Percentiles rank a stretch among this genome's conserved stretches.
Conservation (phyloP, 805 yeast genomes). For the Soucietia sequanensis region DNA sequence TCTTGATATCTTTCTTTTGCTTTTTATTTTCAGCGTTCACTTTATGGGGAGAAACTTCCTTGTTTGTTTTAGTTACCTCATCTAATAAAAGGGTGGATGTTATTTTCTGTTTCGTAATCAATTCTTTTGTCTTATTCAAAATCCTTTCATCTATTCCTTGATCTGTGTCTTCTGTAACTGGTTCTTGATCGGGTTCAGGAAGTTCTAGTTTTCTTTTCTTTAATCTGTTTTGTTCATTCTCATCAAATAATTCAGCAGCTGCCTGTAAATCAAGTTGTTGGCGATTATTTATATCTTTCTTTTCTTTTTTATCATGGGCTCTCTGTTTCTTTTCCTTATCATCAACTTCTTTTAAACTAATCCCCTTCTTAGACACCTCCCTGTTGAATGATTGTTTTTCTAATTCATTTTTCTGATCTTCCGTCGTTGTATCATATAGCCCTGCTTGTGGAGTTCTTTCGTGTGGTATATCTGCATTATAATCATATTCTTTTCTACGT, state of each 20-base stretch:
- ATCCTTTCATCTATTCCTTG: slow-evolving; percentile 34
- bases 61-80: neutral
- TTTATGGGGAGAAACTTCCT: neutral
- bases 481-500: slow-evolving; percentile 66
- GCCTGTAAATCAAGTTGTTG: slow-evolving; percentile 20
- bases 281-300: slow-evolving; percentile 11
- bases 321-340: slow-evolving; percentile 26
- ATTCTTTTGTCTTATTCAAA: slow-evolving; percentile 28
- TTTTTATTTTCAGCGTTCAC: slow-evolving; percentile 1
- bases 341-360: slow-evolving; percentile 36
- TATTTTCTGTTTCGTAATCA: slow-evolving; percentile 25
- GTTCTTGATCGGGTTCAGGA: slow-evolving; percentile 20
- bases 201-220: slow-evolving; percentile 27
- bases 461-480: slow-evolving; percentile 78
- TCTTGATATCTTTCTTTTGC: neutral
- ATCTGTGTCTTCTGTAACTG: slow-evolving; percentile 7
- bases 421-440: slow-evolving; percentile 65
- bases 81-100: slow-evolving; percentile 35
- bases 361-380: slow-evolving; percentile 44
- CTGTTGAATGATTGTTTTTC: slow-evolving; percentile 43
- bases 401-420: slow-evolving; percentile 39
- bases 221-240: slow-evolving; percentile 17
- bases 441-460: slow-evolving; percentile 71
- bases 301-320: slow-evolving; percentile 13
- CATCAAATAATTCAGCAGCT: slow-evolving; percentile 21